Evolutionary conservation across 139 green algal species (phyloP), one percentile per base, ranked within the genome.

Genomic region (Chlamydomonas incerta): DNA sequence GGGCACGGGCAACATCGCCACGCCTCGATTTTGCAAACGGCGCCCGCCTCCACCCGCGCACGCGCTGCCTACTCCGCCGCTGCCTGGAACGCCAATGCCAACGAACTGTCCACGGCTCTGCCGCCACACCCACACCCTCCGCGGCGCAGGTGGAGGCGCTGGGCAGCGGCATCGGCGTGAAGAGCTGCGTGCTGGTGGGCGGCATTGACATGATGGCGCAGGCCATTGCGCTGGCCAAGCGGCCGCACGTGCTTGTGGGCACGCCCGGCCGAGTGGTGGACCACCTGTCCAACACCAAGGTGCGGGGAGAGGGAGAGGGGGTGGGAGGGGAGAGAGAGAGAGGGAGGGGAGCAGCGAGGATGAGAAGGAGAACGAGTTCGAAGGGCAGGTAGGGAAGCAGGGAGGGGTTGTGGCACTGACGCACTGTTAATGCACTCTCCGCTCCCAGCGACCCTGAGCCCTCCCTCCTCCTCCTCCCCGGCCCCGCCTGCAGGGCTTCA

Each of bases 211-310:
- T 99, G 96, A 99, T 99, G 95, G 95, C 95, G 31, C 95, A 97
- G 91, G 92, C 97, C 31, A 98, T 99, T 47, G 88, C 93, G 0
- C 93, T 99, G 14, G 98, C 90, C 29, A 97, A 95, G 83, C 90
- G 97, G 46, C 98, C 98, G 37, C 97, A 99, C 90, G 87, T 99
- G 46, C 92, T 99, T 24, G 95, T 98, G 34, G 98, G 97, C 62
- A 99, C 98, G 9, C 98, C 98, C 0, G 98, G 98, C 0, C 91
- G 98, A 0, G 93, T 99, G 72, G 97, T 99, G 70, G 98, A 99
- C 93, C 98, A 99, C 93, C 91, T 99, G 15, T 95, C 92, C n/a
- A 99, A 99, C 92, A 99, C 98, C 35, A 99, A 99, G 92, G 94
- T 95, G 74, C 1, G 68, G 41, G 17, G 37, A 34, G 69, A 55